A percentile compares a stretch with the other conserved stretches of the same genome.
Evolutionary conservation across 139 green algal genomes (phyloP).

Genomic region (Auxenochlorella protothecoides): DNA sequence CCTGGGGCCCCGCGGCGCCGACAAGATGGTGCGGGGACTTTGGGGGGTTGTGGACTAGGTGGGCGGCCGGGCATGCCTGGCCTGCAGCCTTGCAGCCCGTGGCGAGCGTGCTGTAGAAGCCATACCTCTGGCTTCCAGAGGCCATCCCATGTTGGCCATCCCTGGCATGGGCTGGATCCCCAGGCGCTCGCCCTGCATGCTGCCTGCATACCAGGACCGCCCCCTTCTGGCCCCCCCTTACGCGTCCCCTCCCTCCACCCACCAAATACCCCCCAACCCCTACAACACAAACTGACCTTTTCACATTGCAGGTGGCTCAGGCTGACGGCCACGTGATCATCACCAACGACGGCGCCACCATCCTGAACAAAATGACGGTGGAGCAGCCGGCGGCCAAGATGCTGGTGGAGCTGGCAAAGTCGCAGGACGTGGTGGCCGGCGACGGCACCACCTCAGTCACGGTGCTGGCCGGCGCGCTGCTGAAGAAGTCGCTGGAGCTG

Average conservation of each 20-base stretch:
- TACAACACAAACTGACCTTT: no score
- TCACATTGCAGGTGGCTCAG: constrained; percentile 57
- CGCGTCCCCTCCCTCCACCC: not conserved
- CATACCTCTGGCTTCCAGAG: no score
- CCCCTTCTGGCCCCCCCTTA: not conserved
- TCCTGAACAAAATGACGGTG: constrained; percentile 97
- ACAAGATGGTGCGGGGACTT: constrained; percentile 87
- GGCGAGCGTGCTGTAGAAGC: no score
- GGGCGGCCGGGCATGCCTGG: no score
- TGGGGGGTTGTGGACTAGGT: no score
- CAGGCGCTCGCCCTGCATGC: no score
- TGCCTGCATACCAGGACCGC: not conserved
- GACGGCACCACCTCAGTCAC: constrained; percentile 94
- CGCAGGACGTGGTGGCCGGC: constrained; percentile 93
- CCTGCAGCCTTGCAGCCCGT: no score
- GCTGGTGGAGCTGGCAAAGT: constrained; percentile 97
- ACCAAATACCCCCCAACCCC: no score
- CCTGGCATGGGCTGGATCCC: no score
- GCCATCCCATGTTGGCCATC: no score
- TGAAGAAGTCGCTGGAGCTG: constrained; percentile 83
- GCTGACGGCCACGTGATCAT: constrained; percentile 95
- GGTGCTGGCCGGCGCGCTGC: constrained; percentile 83
- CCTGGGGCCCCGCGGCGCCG: constrained; percentile 92
- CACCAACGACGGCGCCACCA: constrained; percentile 98
- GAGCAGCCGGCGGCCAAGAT: constrained; percentile 97